These are phyloP conservation scores for Tricholoma sp. DNA, from an alignment of 768 basidiomycete genomes.

Conservation along the genomic window DNA sequence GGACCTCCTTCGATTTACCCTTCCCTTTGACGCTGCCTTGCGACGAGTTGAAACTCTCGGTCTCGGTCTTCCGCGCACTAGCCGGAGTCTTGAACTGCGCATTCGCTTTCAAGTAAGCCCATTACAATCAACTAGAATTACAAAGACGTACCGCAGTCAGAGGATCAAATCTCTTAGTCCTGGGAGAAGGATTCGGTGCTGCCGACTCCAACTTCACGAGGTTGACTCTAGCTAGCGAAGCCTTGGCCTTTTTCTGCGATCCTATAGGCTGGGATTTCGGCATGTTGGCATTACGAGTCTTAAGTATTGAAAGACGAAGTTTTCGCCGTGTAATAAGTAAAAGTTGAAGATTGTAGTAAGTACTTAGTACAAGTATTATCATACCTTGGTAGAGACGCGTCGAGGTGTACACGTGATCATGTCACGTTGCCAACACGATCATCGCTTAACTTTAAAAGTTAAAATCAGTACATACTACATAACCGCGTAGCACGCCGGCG, in stretches of 20 bases:
- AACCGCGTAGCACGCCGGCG: no score
- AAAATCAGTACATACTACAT: no score
- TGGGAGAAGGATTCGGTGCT: constrained; percentile 1
- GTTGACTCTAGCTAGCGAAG: constrained; percentile 8
- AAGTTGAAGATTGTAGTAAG: no score
- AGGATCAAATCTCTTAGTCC: constrained; percentile 15
- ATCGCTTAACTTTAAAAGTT: no score
- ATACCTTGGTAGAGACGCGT: no score
- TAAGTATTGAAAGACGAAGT: no score
- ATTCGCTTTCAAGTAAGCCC: neutral
- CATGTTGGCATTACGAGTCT: neutral
- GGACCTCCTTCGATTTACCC: constrained; percentile 19
- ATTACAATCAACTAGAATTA: neutral
- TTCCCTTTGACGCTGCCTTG: constrained; percentile 16
- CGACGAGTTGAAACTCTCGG: neutral
- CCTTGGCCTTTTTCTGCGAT: constrained; percentile 10
- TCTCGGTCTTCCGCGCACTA: neutral
- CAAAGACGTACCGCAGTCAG: constrained; percentile 18
- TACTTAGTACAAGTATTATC: no score
- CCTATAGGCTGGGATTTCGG: constrained; percentile 3
- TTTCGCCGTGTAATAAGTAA: no score
- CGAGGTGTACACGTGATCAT: neutral
- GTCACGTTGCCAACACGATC: neutral
- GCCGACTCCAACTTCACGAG: constrained; percentile 10
- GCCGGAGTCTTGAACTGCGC: constrained; percentile 9